Conservation (phyloP, 495 filamentous ascomycete genomes). For the Annulohypoxylon bovei region DNA sequence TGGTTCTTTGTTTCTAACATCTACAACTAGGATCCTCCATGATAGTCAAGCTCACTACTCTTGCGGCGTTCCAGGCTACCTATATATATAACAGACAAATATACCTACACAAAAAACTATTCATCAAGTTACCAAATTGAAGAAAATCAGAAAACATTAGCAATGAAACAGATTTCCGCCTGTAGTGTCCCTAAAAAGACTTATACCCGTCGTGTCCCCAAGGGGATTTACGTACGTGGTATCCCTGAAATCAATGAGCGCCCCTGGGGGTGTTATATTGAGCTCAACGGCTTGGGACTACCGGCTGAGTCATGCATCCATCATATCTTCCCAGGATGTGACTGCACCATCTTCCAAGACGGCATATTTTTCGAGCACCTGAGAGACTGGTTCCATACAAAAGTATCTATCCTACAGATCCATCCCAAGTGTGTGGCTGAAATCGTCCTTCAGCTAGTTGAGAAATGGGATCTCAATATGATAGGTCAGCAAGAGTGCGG, state of each 20-base stretch:
- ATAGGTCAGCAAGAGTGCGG: not conserved
- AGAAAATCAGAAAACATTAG: no score
- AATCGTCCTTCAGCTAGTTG: constrained; percentile 1
- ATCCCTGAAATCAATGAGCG: not conserved
- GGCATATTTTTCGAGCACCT: not conserved
- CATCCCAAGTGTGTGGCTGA: not conserved
- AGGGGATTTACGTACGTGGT: not conserved
- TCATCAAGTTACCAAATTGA: no score
- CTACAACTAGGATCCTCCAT: no score
- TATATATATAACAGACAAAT: no score
- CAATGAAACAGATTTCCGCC: no score
- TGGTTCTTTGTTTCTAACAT: no score
- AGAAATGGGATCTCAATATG: constrained; percentile 6
- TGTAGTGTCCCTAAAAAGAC: no score
- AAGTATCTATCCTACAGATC: not conserved
- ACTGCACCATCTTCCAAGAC: constrained; percentile 1
- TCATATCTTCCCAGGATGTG: not conserved
- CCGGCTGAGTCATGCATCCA: not conserved
- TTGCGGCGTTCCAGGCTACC: no score
- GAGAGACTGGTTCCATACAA: not conserved
- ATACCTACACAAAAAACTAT: no score
- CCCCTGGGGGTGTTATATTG: not conserved
- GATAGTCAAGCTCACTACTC: no score
- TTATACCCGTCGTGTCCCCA: no score
- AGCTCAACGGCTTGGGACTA: constrained; percentile 8